Base-by-base conservation (phyloP, 768 basidiomycete genomes). In the Psilocybe cubensis region DNA sequence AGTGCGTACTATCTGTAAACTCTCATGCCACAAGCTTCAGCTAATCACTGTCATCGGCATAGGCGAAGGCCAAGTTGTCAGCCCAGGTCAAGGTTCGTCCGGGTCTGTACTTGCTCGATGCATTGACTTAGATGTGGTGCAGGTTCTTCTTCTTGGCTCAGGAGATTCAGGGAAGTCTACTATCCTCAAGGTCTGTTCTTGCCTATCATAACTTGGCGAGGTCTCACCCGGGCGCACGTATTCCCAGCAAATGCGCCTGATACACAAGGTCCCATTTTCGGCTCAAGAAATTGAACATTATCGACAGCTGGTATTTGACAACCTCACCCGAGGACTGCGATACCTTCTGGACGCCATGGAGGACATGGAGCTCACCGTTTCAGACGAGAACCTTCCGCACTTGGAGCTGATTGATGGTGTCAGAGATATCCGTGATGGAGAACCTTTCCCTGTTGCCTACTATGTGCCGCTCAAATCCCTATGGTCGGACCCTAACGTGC, bases 81-180 rank as follows among this genome's bases (percentile, higher is more conserved):
- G 59, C 72, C 46, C 90, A 92, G 69, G 90, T 92, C 74, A 92
- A 93, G 83, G 91, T 89, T 59, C 40, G 72, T 64, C 14, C 40
- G 25, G n/a, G 18, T 45, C 27, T 33, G 17, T 45, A 29, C 49
- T 25, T 35, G 35, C 43, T 57, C 44, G 17, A 58, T 3, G 57
- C 28, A 24, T 20, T 53, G 25, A 23, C 27, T 24, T 17, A 55
- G 49, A 57, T 47, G 17, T 28, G 49, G 6, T 55, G 20, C 59
- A 95, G 89, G 88, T 97, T 14, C 79, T 98, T 48, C 80, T 98
- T 23, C 80, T 98, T 35, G 95, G 95, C 41, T 95, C 95, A 41
- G 95, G 95, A 25, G 95, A 96, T 69, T 92, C 89, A 28, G 95
- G 95, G 21, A 98, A 97, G 74, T 92, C 91, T 5, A 97, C 95